Percentiles rank a stretch among this genome's conserved stretches.
These are phyloP conservation scores for Xylaria acuta DNA, from an alignment of 495 filamentous ascomycete species.

Conservation along the genomic window DNA sequence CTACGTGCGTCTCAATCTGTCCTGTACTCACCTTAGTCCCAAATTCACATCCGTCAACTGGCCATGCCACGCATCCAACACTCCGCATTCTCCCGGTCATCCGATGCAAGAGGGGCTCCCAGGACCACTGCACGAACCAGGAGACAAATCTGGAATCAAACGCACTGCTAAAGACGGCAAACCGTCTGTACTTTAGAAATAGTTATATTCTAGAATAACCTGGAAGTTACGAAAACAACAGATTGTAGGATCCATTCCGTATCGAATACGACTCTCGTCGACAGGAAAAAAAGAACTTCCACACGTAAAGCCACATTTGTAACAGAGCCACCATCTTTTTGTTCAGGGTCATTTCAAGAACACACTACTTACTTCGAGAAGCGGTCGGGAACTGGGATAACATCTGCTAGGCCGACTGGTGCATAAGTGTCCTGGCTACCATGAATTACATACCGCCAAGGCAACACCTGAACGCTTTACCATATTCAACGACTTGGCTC, in stretches of 20 bases:
- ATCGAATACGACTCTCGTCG: not conserved
- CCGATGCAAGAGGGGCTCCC: constrained; percentile 15
- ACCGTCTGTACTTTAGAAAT: not conserved
- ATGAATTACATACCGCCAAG: constrained; percentile 22
- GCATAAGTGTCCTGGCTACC: constrained; percentile 10
- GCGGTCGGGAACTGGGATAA: constrained; percentile 1
- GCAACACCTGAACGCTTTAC: not conserved
- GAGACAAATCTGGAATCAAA: not conserved
- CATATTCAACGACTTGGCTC: not conserved
- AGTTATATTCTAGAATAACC: not conserved
- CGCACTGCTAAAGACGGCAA: not conserved
- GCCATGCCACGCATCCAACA: constrained; percentile 17
- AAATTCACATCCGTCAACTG: constrained; percentile 11
- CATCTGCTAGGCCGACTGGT: not conserved
- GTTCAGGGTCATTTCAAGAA: not conserved
- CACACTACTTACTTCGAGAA: not conserved
- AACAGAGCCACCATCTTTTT: not conserved
- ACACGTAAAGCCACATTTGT: not conserved
- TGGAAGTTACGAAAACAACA: constrained; percentile 3
- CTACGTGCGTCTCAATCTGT: constrained; percentile 12
- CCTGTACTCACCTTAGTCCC: constrained; percentile 17
- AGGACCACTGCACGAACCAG: constrained; percentile 12
- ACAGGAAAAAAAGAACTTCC: not conserved
- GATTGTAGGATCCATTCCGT: not conserved
- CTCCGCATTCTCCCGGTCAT: constrained; percentile 24